Percentiles rank a stretch among this genome's conserved stretches.
Evolutionary conservation across 352 stramenopile genomes (phyloP).

Genomic region (Thalassiosira livingstoniorum): DNA sequence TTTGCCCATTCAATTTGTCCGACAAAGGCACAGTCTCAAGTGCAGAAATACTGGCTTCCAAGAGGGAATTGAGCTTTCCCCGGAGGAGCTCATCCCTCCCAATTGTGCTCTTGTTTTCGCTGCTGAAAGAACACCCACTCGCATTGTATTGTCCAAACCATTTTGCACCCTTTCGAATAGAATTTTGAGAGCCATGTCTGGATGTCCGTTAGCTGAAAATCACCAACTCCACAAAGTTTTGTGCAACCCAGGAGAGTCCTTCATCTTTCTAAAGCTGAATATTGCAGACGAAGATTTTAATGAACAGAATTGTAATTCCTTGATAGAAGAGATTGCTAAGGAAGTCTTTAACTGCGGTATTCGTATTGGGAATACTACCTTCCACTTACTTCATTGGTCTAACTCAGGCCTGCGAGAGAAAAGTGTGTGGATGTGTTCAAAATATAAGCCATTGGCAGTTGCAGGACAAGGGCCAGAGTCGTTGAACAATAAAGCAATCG

Average conservation of each 20-base stretch:
- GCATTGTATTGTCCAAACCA: conserved; percentile 3
- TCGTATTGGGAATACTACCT: background rate
- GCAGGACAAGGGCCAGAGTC: no score
- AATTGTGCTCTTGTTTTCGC: background rate
- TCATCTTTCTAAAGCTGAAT: conserved; percentile 9
- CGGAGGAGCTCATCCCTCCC: background rate
- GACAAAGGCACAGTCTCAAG: background rate
- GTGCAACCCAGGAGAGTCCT: background rate
- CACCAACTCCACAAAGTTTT: conserved; percentile 10
- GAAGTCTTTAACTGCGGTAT: background rate
- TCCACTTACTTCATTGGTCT: conserved; percentile 10
- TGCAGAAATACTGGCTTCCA: background rate
- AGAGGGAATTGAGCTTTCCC: background rate
- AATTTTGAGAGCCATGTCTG: conserved; percentile 6
- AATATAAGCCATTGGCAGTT: background rate
- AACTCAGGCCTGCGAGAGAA: conserved; percentile 13
- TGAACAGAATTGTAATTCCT: background rate
- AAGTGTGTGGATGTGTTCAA: conserved; percentile 1
- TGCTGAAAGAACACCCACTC: conserved; percentile 6
- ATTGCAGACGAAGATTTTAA: conserved; percentile 6
- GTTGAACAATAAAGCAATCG: background rate
- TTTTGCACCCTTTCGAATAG: background rate
- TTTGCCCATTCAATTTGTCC: conserved; percentile 5
- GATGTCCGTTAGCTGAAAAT: background rate
- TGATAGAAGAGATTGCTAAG: background rate